Base-by-base conservation (phyloP, 2,329 filamentous ascomycete genomes). In the Cladosporium sp. region DNA sequence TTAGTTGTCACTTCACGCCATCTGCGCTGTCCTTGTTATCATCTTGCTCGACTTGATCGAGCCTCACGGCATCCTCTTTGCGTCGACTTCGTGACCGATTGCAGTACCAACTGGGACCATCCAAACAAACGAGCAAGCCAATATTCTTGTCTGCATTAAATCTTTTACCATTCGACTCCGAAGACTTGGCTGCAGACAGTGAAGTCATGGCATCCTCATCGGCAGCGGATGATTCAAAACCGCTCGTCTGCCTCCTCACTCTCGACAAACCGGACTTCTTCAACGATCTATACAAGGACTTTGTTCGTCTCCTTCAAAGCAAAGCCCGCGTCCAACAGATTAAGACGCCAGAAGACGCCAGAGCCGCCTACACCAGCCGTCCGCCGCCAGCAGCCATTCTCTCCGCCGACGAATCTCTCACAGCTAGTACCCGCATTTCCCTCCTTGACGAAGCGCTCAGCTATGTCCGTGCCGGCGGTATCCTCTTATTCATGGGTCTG, bases 381-480 rank as follows among this genome's bases (percentile, higher is more conserved):
- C 27, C 43, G 30, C 32, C 27, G 20, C 50, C 38, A 19, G 40
- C 52, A 7, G 47, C 52, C 41, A 47, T 58, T 32, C 52, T 60
- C 30, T 47, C 47, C 24, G 56, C 54, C 11, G 24, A 52, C 44
- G 43, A 49, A 22, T 50, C 52, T n/a, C 47, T 60, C 13, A 52
- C 50, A 11, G 45, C 55, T 18, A 40, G 38, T 29, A 42, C 49
- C 12, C 43, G 50, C 36, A 18, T 43, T 12, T 19, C 45, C 15
- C 47, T 54, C 11, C 22, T 38, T 12, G 43, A 47, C 9, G 53
- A 58, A 39, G 57, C 58, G 8, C 27, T 41, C 13, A 29, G 47
- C n/a, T 61, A 54, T 50, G 54, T 58, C n/a, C 53, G 47, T 3
- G 40, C 34, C 11, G 58, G 58, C 27, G 58, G 58, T 29, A 53